A percentile compares a stretch with the other conserved stretches of the same genome.
phyloP scores from a whole-genome alignment of 306 rosid species.

The Castanea crenata region DNA sequence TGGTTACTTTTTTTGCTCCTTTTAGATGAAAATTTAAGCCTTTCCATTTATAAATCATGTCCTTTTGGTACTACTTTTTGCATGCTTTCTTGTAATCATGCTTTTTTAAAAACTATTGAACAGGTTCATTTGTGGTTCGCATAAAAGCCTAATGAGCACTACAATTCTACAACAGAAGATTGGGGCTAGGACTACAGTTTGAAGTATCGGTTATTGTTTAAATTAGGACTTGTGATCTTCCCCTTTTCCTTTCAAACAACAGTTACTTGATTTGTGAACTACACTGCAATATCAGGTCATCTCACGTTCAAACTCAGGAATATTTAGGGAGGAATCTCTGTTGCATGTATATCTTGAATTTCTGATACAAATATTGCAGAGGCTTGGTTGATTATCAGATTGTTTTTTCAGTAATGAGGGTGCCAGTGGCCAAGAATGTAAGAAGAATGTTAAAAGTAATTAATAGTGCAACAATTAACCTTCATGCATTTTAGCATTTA shows the following conservation, averaged over 20 bases:
- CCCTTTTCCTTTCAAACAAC: neutral
- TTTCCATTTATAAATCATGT: neutral
- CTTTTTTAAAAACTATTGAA: neutral
- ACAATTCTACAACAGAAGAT: neutral
- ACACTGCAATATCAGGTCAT: neutral
- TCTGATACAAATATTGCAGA: neutral
- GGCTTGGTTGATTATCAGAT: neutral
- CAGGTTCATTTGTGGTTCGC: slow-evolving; percentile 8
- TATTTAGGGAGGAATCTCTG: neutral
- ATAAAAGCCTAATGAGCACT: slow-evolving; percentile 5
- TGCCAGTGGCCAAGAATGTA: neutral
- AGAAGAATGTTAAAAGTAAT: neutral
- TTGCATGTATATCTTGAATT: neutral
- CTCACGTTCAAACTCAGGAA: neutral
- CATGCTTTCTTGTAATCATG: neutral
- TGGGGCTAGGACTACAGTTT: neutral
- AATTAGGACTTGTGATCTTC: neutral
- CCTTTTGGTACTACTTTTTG: neutral
- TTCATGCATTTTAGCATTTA: neutral
- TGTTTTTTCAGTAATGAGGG: neutral
- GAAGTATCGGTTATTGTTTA: neutral
- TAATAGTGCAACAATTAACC: neutral
- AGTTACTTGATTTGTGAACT: neutral
- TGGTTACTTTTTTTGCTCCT: neutral
- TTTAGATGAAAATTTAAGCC: neutral